Evolutionary conservation across 2,329 filamentous ascomycete species (phyloP).

Genomic region (Neurospora sp.): DNA sequence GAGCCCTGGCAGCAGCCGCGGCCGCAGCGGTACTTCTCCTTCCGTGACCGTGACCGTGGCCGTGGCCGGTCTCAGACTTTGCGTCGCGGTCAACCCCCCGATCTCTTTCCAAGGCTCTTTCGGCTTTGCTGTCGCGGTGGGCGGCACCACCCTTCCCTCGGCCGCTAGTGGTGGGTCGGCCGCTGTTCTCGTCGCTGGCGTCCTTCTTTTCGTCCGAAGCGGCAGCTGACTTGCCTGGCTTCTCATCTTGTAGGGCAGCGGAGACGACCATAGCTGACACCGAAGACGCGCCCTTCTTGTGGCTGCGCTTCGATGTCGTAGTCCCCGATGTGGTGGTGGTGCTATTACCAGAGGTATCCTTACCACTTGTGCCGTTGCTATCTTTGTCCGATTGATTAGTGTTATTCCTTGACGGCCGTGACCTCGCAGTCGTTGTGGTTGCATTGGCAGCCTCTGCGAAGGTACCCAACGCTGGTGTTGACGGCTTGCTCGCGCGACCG

Average conservation of each 20-base stretch:
- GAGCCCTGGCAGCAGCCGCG: neutral
- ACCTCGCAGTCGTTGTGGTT: constrained; percentile 23
- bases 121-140: neutral
- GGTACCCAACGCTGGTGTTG: constrained; percentile 50
- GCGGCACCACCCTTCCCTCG: neutral
- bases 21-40: neutral
- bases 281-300: constrained; percentile 46
- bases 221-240: neutral
- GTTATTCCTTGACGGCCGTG: constrained; percentile 43
- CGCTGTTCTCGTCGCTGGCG: constrained; percentile 8
- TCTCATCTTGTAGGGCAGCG: neutral
- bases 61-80: neutral
- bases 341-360: neutral
- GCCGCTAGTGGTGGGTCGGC: neutral
- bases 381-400: constrained; percentile 18
- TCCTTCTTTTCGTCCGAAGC: neutral
- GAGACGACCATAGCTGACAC: constrained; percentile 30
- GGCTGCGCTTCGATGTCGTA: constrained; percentile 40
- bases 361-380: constrained; percentile 5
- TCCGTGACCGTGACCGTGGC: neutral
- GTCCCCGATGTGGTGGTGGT: constrained; percentile 10
- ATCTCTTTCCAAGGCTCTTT: neutral
- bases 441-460: constrained; percentile 43
- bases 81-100: neutral
- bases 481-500: constrained; percentile 56